Evolutionary conservation across 2,329 filamentous ascomycete species (phyloP), one percentile per base, ranked within the genome.

Genomic region (Pseudocercospora eumusae): DNA sequence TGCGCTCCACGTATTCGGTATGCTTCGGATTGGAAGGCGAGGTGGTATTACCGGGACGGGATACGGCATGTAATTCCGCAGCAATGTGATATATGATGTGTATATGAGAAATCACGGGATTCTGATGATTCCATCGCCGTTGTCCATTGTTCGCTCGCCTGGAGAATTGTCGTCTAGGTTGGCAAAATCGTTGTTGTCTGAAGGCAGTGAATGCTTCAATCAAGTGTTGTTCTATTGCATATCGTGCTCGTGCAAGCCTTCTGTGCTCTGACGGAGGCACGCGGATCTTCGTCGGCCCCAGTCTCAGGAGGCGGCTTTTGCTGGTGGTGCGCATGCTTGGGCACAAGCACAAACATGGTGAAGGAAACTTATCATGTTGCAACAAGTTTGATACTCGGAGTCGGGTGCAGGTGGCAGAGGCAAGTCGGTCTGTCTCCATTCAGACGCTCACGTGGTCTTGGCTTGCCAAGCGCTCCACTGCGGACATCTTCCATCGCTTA

Each of bases 211-310:
- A 45, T 45, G 18, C 42, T 45, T 23, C 42, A 23, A 13, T 23
- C 18, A 45, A 28, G 33, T 36, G 33, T 11, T 36, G 33, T 36
- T 36, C n/a, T 36, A 3, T 5, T 36, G 33, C 13, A 5, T 36
- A n/a, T 36, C 15, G 33, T n/a, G 33, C 33, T n/a, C 42, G 42
- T 40, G 23, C 52, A 55, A 31, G 52, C 52, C 13, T 31, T 55
- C 28, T 55, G 52, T 33, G 52, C 18, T 4, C 52, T 23, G 23
- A 55, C 52, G 28, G 52, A 15, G 20, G 23, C 52, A n/a, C 52
- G 52, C 20, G 28, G 15, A 31, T 55, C 52, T 55, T 31, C 13
- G 2, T 40, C 27, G 7, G 23, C 7, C 25, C 18, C 18, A 18
- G 52, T 18, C 20, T 40, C 42, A 8, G 42, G 18, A 21, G 42